phyloP scores from a whole-genome alignment of 805 yeast species.

The Candida coquimbonensis region DNA sequence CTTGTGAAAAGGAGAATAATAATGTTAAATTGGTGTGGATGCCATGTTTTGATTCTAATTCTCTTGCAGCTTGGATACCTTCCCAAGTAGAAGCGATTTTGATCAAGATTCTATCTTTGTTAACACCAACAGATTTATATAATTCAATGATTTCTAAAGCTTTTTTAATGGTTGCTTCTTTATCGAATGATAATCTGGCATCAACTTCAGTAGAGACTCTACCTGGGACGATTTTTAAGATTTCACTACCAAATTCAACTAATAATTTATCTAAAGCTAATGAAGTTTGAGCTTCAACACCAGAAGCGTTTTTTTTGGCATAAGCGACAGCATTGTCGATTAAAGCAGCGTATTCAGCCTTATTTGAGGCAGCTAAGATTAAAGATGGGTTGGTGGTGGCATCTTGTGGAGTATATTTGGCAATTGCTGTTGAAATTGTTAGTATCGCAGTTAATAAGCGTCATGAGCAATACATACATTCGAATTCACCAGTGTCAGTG shows the following conservation, averaged over 20 bases:
- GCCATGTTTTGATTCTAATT: slow-evolving; percentile 83
- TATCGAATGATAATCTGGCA: slow-evolving; percentile 95
- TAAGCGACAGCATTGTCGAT: slow-evolving; percentile 87
- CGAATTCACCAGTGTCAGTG: slow-evolving; percentile 98
- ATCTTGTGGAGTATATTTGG: slow-evolving; percentile 97
- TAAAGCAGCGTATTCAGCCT: slow-evolving; percentile 80
- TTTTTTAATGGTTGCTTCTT: slow-evolving; percentile 87
- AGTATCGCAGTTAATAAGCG: background rate
- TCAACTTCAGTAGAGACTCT: slow-evolving; percentile 99
- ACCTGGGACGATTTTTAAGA: slow-evolving; percentile 93
- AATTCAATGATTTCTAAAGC: slow-evolving; percentile 85
- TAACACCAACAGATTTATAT: slow-evolving; percentile 79
- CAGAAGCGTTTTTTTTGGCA: slow-evolving; percentile 59
- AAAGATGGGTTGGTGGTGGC: slow-evolving; percentile 98
- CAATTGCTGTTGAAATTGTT: slow-evolving; percentile 46
- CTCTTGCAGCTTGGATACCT: slow-evolving; percentile 98
- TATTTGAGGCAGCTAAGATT: slow-evolving; percentile 91
- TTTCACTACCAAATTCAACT: slow-evolving; percentile 94
- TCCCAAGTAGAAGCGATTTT: slow-evolving; percentile 98
- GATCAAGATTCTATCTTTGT: slow-evolving; percentile 86
- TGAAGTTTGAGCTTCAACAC: slow-evolving; percentile 62
- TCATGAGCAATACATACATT: slow-evolving; percentile 31
- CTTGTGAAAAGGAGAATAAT: slow-evolving; percentile 92
- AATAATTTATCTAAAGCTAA: slow-evolving; percentile 86
- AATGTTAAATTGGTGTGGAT: slow-evolving; percentile 94